Evolutionary conservation across 306 rosid genomes (phyloP).

Genomic region (Pterocarpus santalinus): DNA sequence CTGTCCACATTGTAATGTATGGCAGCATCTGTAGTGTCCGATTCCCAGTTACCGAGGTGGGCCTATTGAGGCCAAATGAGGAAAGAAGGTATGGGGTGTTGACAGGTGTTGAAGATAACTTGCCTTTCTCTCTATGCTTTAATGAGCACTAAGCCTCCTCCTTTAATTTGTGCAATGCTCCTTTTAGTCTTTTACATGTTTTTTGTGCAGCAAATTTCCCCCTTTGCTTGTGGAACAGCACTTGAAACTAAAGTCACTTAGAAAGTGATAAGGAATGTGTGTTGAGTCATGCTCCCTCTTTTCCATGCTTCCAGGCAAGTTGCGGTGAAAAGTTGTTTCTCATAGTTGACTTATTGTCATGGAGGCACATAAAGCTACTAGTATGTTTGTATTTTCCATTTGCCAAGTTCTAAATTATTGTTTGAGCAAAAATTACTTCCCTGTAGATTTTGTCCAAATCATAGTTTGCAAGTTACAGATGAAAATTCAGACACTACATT

Average conservation of each 20-base stretch:
- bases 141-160: not conserved
- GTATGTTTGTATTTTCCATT: no score
- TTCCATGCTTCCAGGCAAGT: constrained; percentile 47
- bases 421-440: no score
- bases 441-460: no score
- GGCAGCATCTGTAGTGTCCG: not conserved
- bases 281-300: constrained; percentile 38
- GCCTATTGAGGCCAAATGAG: constrained; percentile 42
- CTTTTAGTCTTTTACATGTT: not conserved
- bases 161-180: not conserved
- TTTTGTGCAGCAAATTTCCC: no score
- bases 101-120: constrained; percentile 51
- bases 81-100: constrained; percentile 57
- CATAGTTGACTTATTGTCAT: constrained; percentile 9
- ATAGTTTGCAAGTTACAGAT: no score
- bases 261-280: constrained; percentile 48
- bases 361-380: no score
- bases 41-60: constrained; percentile 17
- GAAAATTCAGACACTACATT: no score
- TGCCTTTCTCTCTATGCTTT: constrained; percentile 12
- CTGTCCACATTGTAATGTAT: constrained; percentile 13
- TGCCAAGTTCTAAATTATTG: no score
- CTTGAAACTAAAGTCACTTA: not conserved
- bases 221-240: no score
- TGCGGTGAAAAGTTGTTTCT: constrained; percentile 23